A percentile compares a stretch with the other conserved stretches of the same genome.
These are phyloP conservation scores for Alternaria alternata DNA, from an alignment of 2,329 filamentous ascomycete species.

Conservation along the genomic window DNA sequence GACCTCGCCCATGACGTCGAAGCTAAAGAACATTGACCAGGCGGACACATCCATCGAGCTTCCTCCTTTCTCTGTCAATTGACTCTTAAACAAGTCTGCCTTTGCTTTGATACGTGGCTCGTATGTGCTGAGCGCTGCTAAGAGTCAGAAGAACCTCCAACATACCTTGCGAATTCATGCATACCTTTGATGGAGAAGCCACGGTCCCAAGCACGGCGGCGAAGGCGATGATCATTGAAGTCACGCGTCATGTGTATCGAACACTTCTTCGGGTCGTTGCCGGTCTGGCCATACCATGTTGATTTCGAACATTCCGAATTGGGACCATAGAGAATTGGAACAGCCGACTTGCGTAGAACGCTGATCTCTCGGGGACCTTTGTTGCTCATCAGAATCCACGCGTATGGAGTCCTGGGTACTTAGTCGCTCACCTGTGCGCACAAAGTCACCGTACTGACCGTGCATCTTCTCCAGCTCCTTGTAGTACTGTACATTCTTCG, in stretches of 20 bases:
- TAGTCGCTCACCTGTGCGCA: constrained; percentile 40
- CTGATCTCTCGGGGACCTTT: constrained; percentile 35
- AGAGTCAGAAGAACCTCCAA: constrained; percentile 1
- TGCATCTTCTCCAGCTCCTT: constrained; percentile 41
- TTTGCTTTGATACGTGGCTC: constrained; percentile 37
- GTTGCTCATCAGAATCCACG: constrained; percentile 1
- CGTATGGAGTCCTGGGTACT: neutral
- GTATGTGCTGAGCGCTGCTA: constrained; percentile 31
- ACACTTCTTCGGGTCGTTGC: constrained; percentile 28
- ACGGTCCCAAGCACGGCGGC: constrained; percentile 40
- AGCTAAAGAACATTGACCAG: constrained; percentile 40
- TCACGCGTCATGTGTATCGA: constrained; percentile 38
- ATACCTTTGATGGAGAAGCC: constrained; percentile 38
- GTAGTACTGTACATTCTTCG: constrained; percentile 40
- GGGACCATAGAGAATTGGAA: constrained; percentile 33
- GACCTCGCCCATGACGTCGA: constrained; percentile 44
- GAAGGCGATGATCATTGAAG: constrained; percentile 24
- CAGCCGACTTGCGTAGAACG: constrained; percentile 28
- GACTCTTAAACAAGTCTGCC: constrained; percentile 27
- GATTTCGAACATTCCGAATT: constrained; percentile 35
- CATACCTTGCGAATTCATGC: neutral
- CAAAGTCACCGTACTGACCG: constrained; percentile 44
- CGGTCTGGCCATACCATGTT: constrained; percentile 37
- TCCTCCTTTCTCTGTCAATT: constrained; percentile 21
- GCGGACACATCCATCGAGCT: constrained; percentile 32